phyloP scores from a whole-genome alignment of 2,329 filamentous ascomycete genomes.

The Cladobotryum mycophilum region DNA sequence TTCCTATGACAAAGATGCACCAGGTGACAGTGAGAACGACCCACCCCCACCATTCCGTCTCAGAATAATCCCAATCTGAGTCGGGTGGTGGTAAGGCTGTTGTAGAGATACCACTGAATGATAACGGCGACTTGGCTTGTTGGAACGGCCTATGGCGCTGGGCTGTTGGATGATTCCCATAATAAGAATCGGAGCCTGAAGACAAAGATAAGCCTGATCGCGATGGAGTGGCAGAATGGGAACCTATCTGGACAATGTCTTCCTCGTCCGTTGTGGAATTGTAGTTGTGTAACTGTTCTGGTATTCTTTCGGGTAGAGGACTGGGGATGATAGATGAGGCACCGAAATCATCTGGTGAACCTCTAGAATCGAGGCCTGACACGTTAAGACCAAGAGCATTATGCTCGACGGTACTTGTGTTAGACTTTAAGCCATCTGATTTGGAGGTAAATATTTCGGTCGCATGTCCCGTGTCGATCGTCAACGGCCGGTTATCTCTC shows the following conservation, averaged over 20 bases:
- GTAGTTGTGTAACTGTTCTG: slow-evolving; percentile 38
- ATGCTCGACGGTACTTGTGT: slow-evolving; percentile 19
- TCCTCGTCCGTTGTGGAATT: slow-evolving; percentile 72
- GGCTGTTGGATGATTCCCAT: slow-evolving; percentile 36
- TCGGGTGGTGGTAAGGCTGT: slow-evolving; percentile 43
- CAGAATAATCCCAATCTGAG: slow-evolving; percentile 77
- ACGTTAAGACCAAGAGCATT: slow-evolving; percentile 42
- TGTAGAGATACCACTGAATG: slow-evolving; percentile 46
- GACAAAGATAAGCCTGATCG: slow-evolving; percentile 40
- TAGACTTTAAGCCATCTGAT: slow-evolving; percentile 14
- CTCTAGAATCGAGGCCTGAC: slow-evolving; percentile 39
- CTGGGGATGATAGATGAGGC: slow-evolving; percentile 16
- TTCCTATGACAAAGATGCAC: slow-evolving; percentile 92
- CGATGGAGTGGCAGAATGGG: slow-evolving; percentile 38
- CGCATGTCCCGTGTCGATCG: slow-evolving; percentile 34
- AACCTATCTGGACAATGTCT: slow-evolving; percentile 59
- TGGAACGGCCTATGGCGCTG: slow-evolving; percentile 43
- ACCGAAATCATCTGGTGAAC: slow-evolving; percentile 42
- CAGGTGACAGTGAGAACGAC: slow-evolving; percentile 85
- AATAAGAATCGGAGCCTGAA: slow-evolving; percentile 60
- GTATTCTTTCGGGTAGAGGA: slow-evolving; percentile 16
- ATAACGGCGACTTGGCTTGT: slow-evolving; percentile 55
- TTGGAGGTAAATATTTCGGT: slow-evolving; percentile 16
- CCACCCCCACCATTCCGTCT: slow-evolving; percentile 99
- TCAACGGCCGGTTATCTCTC: slow-evolving; percentile 44